phyloP scores from a whole-genome alignment of 495 filamentous ascomycete genomes.

The Talaromyces adpressus region DNA sequence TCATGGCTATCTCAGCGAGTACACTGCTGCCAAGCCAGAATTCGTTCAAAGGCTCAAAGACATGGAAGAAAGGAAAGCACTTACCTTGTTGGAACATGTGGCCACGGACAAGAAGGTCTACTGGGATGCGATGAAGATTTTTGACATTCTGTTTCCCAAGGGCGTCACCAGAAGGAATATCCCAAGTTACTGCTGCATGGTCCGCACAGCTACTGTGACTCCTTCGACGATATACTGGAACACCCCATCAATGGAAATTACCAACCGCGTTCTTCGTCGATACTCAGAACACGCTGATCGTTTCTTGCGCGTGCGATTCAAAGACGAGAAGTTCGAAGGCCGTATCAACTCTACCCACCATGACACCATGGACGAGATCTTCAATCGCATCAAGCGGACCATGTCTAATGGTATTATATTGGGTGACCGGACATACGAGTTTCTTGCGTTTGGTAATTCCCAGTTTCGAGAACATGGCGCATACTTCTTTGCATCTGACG shows the following conservation, averaged over 20 bases:
- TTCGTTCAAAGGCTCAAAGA: constrained; percentile 51
- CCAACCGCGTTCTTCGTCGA: constrained; percentile 77
- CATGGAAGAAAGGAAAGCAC: constrained; percentile 39
- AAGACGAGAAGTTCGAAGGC: constrained; percentile 66
- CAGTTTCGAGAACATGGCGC: constrained; percentile 90
- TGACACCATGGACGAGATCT: constrained; percentile 60
- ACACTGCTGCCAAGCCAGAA: constrained; percentile 50
- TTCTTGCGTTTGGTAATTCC: constrained; percentile 92
- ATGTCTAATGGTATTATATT: constrained; percentile 74
- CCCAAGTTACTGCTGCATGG: constrained; percentile 63
- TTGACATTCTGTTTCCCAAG: constrained; percentile 43
- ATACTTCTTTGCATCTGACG: constrained; percentile 71
- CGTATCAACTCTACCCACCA: constrained; percentile 49
- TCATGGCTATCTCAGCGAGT: constrained; percentile 69
- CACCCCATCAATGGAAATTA: constrained; percentile 73
- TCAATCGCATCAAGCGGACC: constrained; percentile 62
- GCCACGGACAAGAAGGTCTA: constrained; percentile 51
- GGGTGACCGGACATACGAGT: constrained; percentile 75
- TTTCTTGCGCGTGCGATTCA: constrained; percentile 89
- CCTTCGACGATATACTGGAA: constrained; percentile 75
- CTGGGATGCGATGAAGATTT: constrained; percentile 69
- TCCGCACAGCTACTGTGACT: constrained; percentile 71
- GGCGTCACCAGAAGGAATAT: constrained; percentile 45
- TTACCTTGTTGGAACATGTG: constrained; percentile 55
- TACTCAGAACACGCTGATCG: constrained; percentile 62